These are phyloP conservation scores for Yamadazyma buinensis DNA, from an alignment of 1,139 yeast species.

Conservation along the genomic window DNA sequence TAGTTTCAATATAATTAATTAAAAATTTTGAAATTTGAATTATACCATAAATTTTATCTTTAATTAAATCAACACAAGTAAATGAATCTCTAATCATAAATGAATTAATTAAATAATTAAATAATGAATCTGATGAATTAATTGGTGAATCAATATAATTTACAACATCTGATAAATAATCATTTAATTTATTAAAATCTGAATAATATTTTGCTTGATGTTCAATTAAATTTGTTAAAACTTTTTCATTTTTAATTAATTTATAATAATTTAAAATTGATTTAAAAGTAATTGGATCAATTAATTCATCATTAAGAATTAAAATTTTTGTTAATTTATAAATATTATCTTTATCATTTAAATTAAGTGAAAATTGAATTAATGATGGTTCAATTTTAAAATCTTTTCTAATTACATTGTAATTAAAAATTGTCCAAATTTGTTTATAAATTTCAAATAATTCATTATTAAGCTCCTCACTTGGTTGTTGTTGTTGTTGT, in stretches of 20 bases:
- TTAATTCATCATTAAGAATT: slow-evolving; percentile 29
- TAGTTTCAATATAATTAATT: slow-evolving; percentile 14
- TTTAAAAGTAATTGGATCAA: slow-evolving; percentile 29
- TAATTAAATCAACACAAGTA: slow-evolving; percentile 24
- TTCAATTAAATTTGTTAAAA: slow-evolving; percentile 34
- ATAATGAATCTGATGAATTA: background rate
- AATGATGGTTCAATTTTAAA: slow-evolving; percentile 25
- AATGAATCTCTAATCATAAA: slow-evolving; percentile 26
- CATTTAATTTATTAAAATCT: slow-evolving; percentile 23
- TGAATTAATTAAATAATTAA: slow-evolving; percentile 23
- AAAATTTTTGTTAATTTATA: slow-evolving; percentile 39
- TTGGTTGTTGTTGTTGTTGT: background rate
- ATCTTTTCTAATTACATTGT: slow-evolving; percentile 37
- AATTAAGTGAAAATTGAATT: slow-evolving; percentile 29
- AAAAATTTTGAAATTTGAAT: slow-evolving; percentile 23
- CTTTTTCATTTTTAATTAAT: slow-evolving; percentile 25
- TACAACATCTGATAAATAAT: slow-evolving; percentile 31
- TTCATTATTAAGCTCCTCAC: background rate
- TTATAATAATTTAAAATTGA: slow-evolving; percentile 30
- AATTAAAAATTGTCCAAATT: slow-evolving; percentile 34
- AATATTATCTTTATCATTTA: slow-evolving; percentile 34
- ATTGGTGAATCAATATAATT: slow-evolving; percentile 5
- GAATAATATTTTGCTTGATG: slow-evolving; percentile 28
- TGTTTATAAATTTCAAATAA: slow-evolving; percentile 10
- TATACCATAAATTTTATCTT: slow-evolving; percentile 36